phyloP scores from a whole-genome alignment of 2,329 filamentous ascomycete genomes.

The Paecilomyces niveus region DNA sequence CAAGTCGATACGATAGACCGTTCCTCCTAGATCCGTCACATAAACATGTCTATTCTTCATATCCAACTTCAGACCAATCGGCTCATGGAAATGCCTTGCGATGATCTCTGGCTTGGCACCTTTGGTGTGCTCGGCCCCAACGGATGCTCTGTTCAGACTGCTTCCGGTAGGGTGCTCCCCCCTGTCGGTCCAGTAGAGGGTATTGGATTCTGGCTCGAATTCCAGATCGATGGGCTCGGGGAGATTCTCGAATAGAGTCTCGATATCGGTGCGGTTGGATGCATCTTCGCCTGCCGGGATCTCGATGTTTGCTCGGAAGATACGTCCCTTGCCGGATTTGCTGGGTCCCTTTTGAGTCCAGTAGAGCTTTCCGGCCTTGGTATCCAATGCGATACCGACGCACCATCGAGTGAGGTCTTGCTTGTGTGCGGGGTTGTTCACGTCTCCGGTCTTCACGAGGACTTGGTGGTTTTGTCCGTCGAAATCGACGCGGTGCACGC shows the following conservation, averaged over 20 bases:
- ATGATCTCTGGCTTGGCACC: conserved; percentile 8
- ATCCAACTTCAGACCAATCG: conserved; percentile 15
- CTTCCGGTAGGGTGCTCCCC: conserved; percentile 52
- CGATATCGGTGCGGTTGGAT: conserved; percentile 33
- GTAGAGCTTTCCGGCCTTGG: conserved; percentile 42
- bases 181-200: conserved; percentile 55
- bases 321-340: conserved; percentile 46
- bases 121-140: conserved; percentile 1
- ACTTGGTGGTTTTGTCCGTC: conserved; percentile 29
- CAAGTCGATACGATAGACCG: conserved; percentile 14
- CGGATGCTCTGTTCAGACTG: conserved; percentile 39
- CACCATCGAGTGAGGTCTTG: conserved; percentile 41
- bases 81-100: conserved; percentile 17
- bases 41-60: conserved; percentile 12
- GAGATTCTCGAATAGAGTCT: conserved; percentile 37
- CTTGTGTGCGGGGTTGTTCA: conserved; percentile 10
- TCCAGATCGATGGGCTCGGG: conserved; percentile 55
- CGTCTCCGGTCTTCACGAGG: conserved; percentile 32
- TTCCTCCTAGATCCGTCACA: conserved; percentile 17
- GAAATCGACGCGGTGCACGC: conserved; percentile 27
- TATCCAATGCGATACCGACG: conserved; percentile 49
- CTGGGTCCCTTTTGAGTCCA: conserved; percentile 55
- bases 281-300: conserved; percentile 28
- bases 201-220: conserved; percentile 37
- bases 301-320: conserved; percentile 46